phyloP scores from a whole-genome alignment of 2,329 filamentous ascomycete genomes.

The Arthrobotrys sphaeroides region DNA sequence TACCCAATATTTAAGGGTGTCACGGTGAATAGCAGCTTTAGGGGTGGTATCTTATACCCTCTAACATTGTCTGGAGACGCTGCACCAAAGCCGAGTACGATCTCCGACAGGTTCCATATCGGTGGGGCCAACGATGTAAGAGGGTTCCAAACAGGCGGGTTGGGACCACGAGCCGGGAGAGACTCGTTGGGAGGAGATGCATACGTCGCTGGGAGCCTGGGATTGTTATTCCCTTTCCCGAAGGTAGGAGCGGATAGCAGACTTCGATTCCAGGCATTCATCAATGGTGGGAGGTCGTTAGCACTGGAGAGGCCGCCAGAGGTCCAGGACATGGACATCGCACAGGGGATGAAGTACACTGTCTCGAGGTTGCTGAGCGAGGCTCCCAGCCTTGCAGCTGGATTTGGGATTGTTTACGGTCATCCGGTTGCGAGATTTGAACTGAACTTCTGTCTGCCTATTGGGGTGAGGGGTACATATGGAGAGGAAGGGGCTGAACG shows the following conservation, averaged over 20 bases:
- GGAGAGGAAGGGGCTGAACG: conserved; percentile 84
- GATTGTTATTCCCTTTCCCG: conserved; percentile 84
- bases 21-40: conserved; percentile 81
- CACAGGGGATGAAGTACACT: conserved; percentile 69
- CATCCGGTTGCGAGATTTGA: conserved; percentile 94
- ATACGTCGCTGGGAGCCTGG: conserved; percentile 87
- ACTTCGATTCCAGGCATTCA: conserved; percentile 85
- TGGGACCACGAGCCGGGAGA: conserved; percentile 84
- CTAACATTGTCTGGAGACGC: conserved; percentile 70
- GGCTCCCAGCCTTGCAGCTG: conserved; percentile 84
- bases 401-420: conserved; percentile 90
- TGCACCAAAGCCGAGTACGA: conserved; percentile 70
- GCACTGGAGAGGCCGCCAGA: conserved; percentile 71
- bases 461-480: conserved; percentile 61
- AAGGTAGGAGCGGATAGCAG: conserved; percentile 82
- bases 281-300: conserved; percentile 87
- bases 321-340: conserved; percentile 65
- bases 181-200: conserved; percentile 92
- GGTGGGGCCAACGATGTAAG: conserved; percentile 94
- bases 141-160: conserved; percentile 87
- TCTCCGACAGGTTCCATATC: conserved; percentile 95
- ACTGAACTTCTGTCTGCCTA: conserved; percentile 89
- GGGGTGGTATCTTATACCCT: conserved; percentile 84
- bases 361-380: conserved; percentile 76
- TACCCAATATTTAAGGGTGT: conserved; percentile 68